Percentiles rank a stretch among this genome's conserved stretches.
Evolutionary conservation across 2,329 filamentous ascomycete species (phyloP).

Genomic region (Cladorrhinum sp.): DNA sequence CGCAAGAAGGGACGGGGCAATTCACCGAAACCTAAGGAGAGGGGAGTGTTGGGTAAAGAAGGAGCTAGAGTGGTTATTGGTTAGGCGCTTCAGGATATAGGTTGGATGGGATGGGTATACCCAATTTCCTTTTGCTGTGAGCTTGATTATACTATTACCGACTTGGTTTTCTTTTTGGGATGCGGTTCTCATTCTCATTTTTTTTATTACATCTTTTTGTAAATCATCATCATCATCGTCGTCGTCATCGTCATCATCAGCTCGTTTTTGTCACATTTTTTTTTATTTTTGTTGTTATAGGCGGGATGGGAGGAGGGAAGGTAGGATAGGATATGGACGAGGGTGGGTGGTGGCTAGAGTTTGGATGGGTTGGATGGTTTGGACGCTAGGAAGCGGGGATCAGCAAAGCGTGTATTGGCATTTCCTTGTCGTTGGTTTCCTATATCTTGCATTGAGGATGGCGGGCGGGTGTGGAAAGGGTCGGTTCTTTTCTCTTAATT

Average conservation of each 20-base stretch:
- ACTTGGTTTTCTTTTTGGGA: neutral
- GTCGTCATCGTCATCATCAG: neutral
- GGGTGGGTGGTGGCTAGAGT: neutral
- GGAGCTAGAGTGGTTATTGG: constrained; percentile 81
- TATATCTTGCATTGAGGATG: neutral
- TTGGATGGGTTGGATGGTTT: neutral
- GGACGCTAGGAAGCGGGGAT: neutral
- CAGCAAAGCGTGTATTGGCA: neutral
- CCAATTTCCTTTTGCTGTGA: neutral
- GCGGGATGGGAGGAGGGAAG: neutral
- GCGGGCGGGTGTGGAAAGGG: neutral
- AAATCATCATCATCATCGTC: neutral
- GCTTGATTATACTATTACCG: neutral
- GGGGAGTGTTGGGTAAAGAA: constrained; percentile 91
- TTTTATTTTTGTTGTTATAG: neutral
- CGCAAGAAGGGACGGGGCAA: constrained; percentile 86
- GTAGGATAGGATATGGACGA: neutral
- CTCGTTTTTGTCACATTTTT: neutral
- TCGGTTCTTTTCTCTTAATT: neutral
- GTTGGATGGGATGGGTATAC: neutral
- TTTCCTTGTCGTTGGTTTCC: neutral
- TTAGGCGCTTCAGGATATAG: constrained; percentile 35
- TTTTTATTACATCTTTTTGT: neutral
- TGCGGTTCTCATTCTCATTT: neutral
- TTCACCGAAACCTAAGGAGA: constrained; percentile 91